These are phyloP conservation scores for Candida anglica DNA, from an alignment of 805 yeast species.

Conservation along the genomic window DNA sequence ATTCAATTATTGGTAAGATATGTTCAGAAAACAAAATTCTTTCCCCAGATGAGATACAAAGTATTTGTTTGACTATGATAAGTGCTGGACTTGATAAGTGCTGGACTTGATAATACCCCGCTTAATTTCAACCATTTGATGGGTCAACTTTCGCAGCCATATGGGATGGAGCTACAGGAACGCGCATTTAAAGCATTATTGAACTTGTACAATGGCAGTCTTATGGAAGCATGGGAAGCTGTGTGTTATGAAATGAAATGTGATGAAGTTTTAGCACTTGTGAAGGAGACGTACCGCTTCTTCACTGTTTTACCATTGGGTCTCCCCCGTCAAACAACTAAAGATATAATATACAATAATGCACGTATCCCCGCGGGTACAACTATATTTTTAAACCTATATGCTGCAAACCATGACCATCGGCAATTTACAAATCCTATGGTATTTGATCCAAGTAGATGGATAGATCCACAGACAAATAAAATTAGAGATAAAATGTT, in stretches of 20 bases:
- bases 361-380: constrained; percentile 53
- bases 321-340: constrained; percentile 60
- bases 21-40: constrained; percentile 5
- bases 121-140: constrained; percentile 57
- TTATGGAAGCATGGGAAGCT: constrained; percentile 31
- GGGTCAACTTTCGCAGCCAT: constrained; percentile 52
- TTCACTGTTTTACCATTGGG: constrained; percentile 67
- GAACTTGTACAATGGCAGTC: constrained; percentile 22
- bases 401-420: constrained; percentile 66
- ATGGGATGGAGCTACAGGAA: constrained; percentile 37
- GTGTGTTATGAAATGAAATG: constrained; percentile 29
- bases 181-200: constrained; percentile 41
- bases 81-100: constrained; percentile 86
- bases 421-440: constrained; percentile 39
- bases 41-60: constrained; percentile 42
- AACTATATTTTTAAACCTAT: constrained; percentile 59
- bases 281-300: constrained; percentile 58
- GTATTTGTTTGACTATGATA: constrained; percentile 69
- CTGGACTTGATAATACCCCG: constrained; percentile 73
- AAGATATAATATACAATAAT: constrained; percentile 37
- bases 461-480: constrained; percentile 29
- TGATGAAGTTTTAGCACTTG: constrained; percentile 51
- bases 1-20: constrained; percentile 30
- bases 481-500: constrained; percentile 11
- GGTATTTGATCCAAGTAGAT: constrained; percentile 51